Conservation (phyloP, 495 filamentous ascomycete genomes). For the Lentithecium fluviatile region DNA sequence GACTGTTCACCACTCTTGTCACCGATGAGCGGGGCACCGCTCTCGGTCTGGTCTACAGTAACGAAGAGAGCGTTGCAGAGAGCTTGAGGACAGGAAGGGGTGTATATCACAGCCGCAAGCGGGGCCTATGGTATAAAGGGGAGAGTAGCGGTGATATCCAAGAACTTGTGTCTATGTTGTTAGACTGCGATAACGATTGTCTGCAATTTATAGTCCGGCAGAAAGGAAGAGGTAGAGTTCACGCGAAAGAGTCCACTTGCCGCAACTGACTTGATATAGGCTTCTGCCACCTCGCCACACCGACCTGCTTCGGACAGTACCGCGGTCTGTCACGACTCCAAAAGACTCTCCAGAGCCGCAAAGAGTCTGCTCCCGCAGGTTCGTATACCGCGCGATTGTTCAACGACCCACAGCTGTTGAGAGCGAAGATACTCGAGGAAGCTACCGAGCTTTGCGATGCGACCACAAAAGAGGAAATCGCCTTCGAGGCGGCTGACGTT, state of each 20-base stretch:
- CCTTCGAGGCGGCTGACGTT: conserved; percentile 91
- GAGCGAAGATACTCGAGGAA: conserved; percentile 98
- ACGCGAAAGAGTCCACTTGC: background rate
- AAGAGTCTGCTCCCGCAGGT: conserved; percentile 74
- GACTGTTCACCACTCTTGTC: conserved; percentile 82
- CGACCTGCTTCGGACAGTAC: conserved; percentile 87
- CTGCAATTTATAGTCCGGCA: conserved; percentile 86
- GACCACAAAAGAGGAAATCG: conserved; percentile 73
- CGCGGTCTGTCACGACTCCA: conserved; percentile 78
- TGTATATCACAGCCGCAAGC: conserved; percentile 93
- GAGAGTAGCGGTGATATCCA: conserved; percentile 91
- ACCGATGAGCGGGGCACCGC: conserved; percentile 83
- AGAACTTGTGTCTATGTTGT: conserved; percentile 75
- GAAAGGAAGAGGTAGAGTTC: conserved; percentile 64
- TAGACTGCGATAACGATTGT: conserved; percentile 93
- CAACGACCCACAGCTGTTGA: conserved; percentile 80
- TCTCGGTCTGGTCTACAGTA: conserved; percentile 91
- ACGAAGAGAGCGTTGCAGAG: conserved; percentile 80
- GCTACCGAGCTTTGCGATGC: conserved; percentile 91
- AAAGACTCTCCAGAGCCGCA: conserved; percentile 76
- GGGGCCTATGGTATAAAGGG: conserved; percentile 95
- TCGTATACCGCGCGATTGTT: conserved; percentile 94
- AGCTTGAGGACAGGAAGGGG: conserved; percentile 83
- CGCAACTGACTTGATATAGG: conserved; percentile 49
- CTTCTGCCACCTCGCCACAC: conserved; percentile 91